Evolutionary conservation across 2,329 filamentous ascomycete genomes (phyloP).

Genomic region (Cladosporium sp.): DNA sequence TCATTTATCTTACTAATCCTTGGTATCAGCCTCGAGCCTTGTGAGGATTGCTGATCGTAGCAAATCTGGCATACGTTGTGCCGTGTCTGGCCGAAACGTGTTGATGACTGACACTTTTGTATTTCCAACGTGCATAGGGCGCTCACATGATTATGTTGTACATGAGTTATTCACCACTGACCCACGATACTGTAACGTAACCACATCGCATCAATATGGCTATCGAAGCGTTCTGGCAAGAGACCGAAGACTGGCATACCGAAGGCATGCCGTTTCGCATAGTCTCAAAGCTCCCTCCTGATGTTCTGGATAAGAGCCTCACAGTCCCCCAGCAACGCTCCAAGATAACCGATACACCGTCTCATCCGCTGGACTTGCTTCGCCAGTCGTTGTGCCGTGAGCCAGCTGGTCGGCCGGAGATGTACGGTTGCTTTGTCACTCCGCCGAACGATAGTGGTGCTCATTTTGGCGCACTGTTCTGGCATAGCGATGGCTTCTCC

Average conservation of each 20-base stretch:
- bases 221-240: too few relatives aligned
- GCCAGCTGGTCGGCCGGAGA: constrained; percentile 48
- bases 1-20: too few relatives aligned
- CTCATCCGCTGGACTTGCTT: constrained; percentile 25
- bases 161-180: too few relatives aligned
- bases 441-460: constrained; percentile 44
- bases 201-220: too few relatives aligned
- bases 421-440: constrained; percentile 49
- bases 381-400: constrained; percentile 43
- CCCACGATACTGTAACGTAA: too few relatives aligned
- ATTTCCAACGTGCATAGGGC: too few relatives aligned
- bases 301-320: constrained; percentile 39
- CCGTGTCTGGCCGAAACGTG: too few relatives aligned
- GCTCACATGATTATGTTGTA: too few relatives aligned
- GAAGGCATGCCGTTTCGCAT: constrained; percentile 49
- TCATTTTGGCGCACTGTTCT: constrained; percentile 47
- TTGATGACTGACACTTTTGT: too few relatives aligned
- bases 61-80: too few relatives aligned
- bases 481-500: constrained; percentile 46
- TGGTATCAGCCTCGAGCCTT: too few relatives aligned
- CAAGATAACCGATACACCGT: constrained; percentile 29
- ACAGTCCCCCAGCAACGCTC: constrained; percentile 35
- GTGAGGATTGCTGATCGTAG: too few relatives aligned
- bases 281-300: constrained; percentile 30
- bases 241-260: constrained; percentile 37